These are phyloP conservation scores for Trametes meyenii DNA, from an alignment of 768 basidiomycete genomes.

Conservation along the genomic window DNA sequence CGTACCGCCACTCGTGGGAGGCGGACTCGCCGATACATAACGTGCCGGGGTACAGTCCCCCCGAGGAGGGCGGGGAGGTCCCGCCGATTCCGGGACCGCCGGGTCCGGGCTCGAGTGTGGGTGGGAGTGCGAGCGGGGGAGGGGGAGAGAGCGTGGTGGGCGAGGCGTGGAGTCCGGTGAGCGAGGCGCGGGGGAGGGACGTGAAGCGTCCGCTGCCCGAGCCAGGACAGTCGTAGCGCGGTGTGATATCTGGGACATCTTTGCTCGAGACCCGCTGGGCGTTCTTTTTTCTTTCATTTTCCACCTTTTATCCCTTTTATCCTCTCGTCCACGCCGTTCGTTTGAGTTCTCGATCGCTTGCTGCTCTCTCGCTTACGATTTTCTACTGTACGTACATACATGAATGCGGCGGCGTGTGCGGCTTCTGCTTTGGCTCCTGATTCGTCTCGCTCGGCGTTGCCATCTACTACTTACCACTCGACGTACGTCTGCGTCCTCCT, in stretches of 20 bases:
- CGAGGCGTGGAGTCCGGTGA: not conserved
- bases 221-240: not conserved
- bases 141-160: not conserved
- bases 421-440: not conserved
- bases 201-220: not conserved
- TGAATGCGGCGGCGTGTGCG: no score
- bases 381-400: not conserved
- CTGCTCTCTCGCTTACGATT: not conserved
- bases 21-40: not conserved
- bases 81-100: not conserved
- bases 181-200: not conserved
- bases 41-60: not conserved
- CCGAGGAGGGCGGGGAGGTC: not conserved
- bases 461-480: not conserved
- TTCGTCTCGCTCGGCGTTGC: not conserved
- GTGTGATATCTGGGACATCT: not conserved
- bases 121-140: not conserved
- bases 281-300: no score
- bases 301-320: not conserved
- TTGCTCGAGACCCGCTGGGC: no score
- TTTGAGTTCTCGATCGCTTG: not conserved
- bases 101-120: not conserved
- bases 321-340: not conserved
- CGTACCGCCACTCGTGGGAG: conserved; percentile 20
- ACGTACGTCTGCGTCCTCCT: no score